These are phyloP conservation scores for Sarocladiaceae sp. DNA, from an alignment of 2,329 filamentous ascomycete species.

Conservation along the genomic window DNA sequence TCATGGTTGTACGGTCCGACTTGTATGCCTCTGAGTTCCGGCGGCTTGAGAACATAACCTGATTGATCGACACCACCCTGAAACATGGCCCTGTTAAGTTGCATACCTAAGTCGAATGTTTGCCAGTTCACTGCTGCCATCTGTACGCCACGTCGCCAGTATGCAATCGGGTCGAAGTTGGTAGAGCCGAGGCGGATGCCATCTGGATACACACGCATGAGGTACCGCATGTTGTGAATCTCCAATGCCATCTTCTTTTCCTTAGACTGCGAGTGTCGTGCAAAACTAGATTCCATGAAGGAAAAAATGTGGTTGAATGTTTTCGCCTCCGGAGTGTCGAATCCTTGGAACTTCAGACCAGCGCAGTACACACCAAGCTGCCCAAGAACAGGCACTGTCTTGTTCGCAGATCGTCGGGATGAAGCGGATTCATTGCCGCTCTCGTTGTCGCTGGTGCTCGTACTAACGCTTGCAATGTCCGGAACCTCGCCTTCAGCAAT, in stretches of 20 bases:
- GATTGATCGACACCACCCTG: conserved; percentile 78
- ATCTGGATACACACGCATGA: conserved; percentile 93
- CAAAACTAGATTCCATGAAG: conserved; percentile 84
- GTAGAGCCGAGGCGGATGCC: conserved; percentile 75
- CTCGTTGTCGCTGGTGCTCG: conserved; percentile 75
- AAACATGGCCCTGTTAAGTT: conserved; percentile 97
- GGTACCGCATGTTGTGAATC: conserved; percentile 82
- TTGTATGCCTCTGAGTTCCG: conserved; percentile 69
- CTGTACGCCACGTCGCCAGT: conserved; percentile 93
- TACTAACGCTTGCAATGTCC: conserved; percentile 40
- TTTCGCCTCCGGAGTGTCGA: conserved; percentile 71
- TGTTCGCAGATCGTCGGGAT: conserved; percentile 63
- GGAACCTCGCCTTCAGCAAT: conserved; percentile 52
- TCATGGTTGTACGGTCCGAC: conserved; percentile 44
- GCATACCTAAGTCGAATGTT: conserved; percentile 91
- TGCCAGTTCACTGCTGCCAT: conserved; percentile 99
- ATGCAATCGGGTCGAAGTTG: conserved; percentile 90
- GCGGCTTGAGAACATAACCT: conserved; percentile 90
- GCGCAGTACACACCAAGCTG: conserved; percentile 74
- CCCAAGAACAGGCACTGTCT: conserved; percentile 77
- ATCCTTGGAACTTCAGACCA: conserved; percentile 76
- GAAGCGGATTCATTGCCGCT: conserved; percentile 52
- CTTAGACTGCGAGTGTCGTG: conserved; percentile 68
- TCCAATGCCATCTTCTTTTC: conserved; percentile 74
- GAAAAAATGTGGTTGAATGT: conserved; percentile 93